Evolutionary conservation across 352 stramenopile species (phyloP).

Genomic region (Pythium oligandrum): DNA sequence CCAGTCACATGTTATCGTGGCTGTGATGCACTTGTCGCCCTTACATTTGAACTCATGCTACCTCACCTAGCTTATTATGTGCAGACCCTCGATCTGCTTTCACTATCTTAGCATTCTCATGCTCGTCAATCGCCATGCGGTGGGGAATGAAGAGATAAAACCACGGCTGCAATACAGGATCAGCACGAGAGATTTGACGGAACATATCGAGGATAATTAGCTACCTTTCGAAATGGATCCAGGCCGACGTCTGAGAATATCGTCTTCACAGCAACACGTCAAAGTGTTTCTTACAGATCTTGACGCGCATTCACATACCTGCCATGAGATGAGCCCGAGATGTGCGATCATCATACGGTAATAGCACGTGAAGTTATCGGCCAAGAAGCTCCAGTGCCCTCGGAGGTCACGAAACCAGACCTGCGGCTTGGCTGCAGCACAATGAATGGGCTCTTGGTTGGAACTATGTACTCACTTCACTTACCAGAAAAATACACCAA

Average conservation of each 20-base stretch:
- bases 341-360: constrained; percentile 82
- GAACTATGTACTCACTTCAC: background rate
- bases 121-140: constrained; percentile 50
- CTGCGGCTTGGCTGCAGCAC: constrained; percentile 32
- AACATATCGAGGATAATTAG: background rate
- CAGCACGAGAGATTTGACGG: background rate
- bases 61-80: too few relatives aligned
- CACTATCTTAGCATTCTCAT: constrained; percentile 5
- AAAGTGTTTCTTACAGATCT: background rate
- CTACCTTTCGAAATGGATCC: constrained; percentile 53
- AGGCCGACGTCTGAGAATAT: constrained; percentile 61
- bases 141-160: constrained; percentile 75
- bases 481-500: constrained; percentile 27
- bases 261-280: constrained; percentile 17
- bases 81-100: too few relatives aligned
- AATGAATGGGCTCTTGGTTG: background rate
- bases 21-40: too few relatives aligned
- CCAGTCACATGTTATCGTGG: too few relatives aligned
- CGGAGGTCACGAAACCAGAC: constrained; percentile 64
- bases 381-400: constrained; percentile 65
- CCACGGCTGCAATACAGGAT: constrained; percentile 37
- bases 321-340: constrained; percentile 71
- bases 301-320: constrained; percentile 23
- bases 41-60: too few relatives aligned
- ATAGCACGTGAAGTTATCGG: constrained; percentile 64